Percentiles rank a stretch among this genome's conserved stretches.
Evolutionary conservation across 305 asterid genomes (phyloP).

Genomic region (Rubia occidens): DNA sequence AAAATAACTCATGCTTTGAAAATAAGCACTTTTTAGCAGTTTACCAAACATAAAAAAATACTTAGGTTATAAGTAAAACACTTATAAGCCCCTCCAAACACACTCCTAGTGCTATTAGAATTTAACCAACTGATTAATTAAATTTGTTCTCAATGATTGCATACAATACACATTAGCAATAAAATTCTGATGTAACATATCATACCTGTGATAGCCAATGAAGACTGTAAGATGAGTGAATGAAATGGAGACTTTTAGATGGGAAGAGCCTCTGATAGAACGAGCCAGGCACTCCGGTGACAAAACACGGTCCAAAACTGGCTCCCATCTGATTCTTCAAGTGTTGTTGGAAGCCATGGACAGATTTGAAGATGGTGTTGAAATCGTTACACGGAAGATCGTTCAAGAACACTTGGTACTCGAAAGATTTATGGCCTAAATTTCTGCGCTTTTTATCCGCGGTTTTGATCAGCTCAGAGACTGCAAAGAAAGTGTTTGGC

Average conservation of each 20-base stretch:
- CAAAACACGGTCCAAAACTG: conserved; percentile 13
- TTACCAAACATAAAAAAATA: no score
- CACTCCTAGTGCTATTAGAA: no score
- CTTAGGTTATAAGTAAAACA: no score
- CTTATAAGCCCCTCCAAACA: no score
- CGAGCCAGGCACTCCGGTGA: conserved; percentile 23
- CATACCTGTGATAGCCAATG: conserved; percentile 26
- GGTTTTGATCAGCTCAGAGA: conserved; percentile 15
- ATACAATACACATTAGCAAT: no score
- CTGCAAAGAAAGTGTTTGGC: conserved; percentile 22
- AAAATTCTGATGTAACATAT: no score
- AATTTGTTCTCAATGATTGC: no score
- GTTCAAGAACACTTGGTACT: conserved; percentile 18
- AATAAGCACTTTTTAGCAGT: no score
- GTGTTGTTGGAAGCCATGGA: conserved; percentile 11
- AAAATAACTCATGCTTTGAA: no score
- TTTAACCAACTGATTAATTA: no score
- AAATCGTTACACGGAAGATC: conserved; percentile 27
- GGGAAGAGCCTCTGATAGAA: conserved; percentile 25
- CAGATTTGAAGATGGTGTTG: conserved; percentile 17
- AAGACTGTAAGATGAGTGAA: conserved; percentile 27
- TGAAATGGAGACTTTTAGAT: conserved; percentile 18
- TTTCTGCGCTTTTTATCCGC: conserved; percentile 11
- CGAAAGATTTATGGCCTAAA: conserved; percentile 16
- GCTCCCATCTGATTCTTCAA: conserved; percentile 6